A percentile compares a stretch with the other conserved stretches of the same genome.
These are phyloP conservation scores for Microbotryum saponariae DNA, from an alignment of 1,284 basidiomycete genomes.

Conservation along the genomic window DNA sequence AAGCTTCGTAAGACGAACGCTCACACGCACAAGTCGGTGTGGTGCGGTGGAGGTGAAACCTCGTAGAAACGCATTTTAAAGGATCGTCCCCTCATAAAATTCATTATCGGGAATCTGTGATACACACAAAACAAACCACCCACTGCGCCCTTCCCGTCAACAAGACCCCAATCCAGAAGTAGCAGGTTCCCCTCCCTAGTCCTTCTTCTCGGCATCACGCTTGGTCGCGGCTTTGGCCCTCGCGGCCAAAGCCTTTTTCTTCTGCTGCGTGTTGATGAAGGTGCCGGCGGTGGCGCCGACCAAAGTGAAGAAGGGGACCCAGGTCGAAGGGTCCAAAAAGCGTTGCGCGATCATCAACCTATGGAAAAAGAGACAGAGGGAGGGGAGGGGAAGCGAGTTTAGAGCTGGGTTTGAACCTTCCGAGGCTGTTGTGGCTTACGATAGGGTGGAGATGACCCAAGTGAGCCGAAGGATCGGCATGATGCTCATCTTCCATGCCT, in stretches of 20 bases:
- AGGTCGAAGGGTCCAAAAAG: neutral
- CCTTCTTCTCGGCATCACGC: constrained; percentile 19
- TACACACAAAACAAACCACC: too few species aligned
- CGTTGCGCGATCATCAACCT: constrained; percentile 2
- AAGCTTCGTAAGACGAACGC: too few species aligned
- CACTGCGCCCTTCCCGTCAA: too few species aligned
- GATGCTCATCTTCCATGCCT: constrained; percentile 67
- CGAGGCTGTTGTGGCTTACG: constrained; percentile 61
- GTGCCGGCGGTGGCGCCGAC: constrained; percentile 28
- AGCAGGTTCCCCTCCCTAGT: neutral
- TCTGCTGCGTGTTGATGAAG: constrained; percentile 31
- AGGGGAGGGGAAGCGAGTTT: neutral
- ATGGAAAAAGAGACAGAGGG: too few species aligned
- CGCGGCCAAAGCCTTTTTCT: constrained; percentile 32
- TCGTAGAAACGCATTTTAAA: too few species aligned
- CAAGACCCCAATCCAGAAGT: too few species aligned
- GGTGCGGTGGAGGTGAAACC: too few species aligned
- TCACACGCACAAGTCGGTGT: too few species aligned
- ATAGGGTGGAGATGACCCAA: constrained; percentile 65
- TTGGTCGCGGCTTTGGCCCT: constrained; percentile 32
- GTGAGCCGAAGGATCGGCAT: constrained; percentile 63
- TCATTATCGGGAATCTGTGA: too few species aligned
- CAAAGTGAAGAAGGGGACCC: constrained; percentile 35
- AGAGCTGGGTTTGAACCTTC: constrained; percentile 47
- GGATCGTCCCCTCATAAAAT: too few species aligned